Percentiles rank a stretch among this genome's conserved stretches.
Conservation (phyloP, 2,329 filamentous ascomycete genomes). For the Fusarium citri region DNA sequence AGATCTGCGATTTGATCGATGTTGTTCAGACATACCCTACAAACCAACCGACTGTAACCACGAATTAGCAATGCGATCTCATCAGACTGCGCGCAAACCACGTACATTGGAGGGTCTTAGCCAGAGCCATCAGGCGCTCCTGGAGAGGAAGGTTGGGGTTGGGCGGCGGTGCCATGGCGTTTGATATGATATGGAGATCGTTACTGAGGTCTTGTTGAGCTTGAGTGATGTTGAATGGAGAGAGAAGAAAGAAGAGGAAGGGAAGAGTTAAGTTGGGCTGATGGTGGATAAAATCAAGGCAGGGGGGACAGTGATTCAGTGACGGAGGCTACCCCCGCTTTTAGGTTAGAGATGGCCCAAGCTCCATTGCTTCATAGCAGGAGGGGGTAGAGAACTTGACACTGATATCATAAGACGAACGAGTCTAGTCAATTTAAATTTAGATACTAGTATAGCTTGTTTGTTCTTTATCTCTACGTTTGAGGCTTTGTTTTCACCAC, state of each 20-base stretch:
- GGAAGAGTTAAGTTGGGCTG: slow-evolving; percentile 30
- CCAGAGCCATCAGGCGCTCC: slow-evolving; percentile 81
- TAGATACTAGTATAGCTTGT: not conserved
- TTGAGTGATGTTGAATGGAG: slow-evolving; percentile 28
- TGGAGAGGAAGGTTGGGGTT: slow-evolving; percentile 74
- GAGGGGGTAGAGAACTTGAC: not conserved
- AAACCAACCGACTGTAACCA: slow-evolving; percentile 77
- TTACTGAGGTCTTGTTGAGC: not conserved
- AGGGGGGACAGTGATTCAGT: slow-evolving; percentile 36
- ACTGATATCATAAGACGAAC: slow-evolving; percentile 5
- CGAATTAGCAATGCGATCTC: slow-evolving; percentile 39
- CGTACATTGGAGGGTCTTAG: slow-evolving; percentile 92
- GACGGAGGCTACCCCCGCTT: slow-evolving; percentile 38
- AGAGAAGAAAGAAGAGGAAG: slow-evolving; percentile 22
- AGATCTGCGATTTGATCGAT: not conserved
- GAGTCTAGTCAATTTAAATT: not conserved
- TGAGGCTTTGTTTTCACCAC: not conserved
- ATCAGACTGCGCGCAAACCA: slow-evolving; percentile 48
- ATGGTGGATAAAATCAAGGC: slow-evolving; percentile 33
- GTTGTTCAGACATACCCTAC: slow-evolving; percentile 71
- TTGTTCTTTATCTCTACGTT: not conserved
- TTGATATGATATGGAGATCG: slow-evolving; percentile 8
- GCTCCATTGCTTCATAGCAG: slow-evolving; percentile 13
- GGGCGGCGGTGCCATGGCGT: slow-evolving; percentile 77
- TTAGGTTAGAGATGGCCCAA: slow-evolving; percentile 26